Evolutionary conservation across 345 rosid species (phyloP).

Genomic region (Populus davidiana): DNA sequence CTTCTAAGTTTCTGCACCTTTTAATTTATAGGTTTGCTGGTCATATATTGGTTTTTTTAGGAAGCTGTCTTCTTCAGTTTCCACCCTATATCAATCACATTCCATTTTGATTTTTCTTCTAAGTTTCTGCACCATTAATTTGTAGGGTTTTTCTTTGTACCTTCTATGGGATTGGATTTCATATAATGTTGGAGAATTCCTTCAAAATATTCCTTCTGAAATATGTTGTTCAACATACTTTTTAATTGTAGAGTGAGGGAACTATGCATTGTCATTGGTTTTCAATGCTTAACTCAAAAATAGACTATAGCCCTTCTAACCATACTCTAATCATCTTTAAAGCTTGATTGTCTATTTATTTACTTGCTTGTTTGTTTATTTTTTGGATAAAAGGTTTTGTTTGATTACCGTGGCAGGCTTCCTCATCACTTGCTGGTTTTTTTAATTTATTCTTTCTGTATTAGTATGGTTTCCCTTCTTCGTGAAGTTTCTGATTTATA

Average conservation of each 20-base stretch:
- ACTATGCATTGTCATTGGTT: neutral
- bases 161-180: neutral
- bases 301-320: neutral
- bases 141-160: neutral
- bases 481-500: constrained; percentile 4
- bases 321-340: neutral
- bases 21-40: neutral
- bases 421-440: neutral
- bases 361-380: neutral
- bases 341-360: neutral
- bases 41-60: neutral
- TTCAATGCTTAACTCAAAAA: neutral
- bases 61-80: too few relatives aligned
- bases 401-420: neutral
- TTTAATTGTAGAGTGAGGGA: neutral
- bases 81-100: neutral
- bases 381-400: neutral
- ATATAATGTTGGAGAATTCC: neutral
- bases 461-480: neutral
- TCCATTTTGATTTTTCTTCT: neutral
- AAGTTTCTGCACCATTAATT: neutral
- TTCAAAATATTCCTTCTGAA: neutral
- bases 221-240: neutral
- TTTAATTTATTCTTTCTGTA: constrained; percentile 5
- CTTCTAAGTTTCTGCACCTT: neutral